Base-by-base conservation (phyloP, 805 yeast genomes). In the Teunomyces barrocoloradensis region DNA sequence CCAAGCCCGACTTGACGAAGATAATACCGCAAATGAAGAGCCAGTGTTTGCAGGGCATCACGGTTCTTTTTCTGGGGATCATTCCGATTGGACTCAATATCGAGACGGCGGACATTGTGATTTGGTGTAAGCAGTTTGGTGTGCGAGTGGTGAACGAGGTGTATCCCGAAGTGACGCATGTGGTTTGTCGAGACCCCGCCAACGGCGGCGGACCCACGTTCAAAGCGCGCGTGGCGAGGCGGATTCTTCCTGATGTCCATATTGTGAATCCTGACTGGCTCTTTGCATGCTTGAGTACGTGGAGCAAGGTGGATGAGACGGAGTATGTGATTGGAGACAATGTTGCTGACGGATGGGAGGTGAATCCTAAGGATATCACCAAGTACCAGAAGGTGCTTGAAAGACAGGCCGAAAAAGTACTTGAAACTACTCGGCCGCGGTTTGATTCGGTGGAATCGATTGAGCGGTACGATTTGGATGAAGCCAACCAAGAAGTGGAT, bases 181-280 rank as follows among this genome's bases (percentile, higher is more conserved):
- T 92, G 2, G 84, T 92, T 13, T 88, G 97, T 36, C 79, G 84
- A 49, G 84, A 84, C 44, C 82, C 90, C 1, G 83, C 84, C 15
- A 52, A 52, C 15, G 57, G 59, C 6, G 49, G 56, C 3, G 78
- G 77, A 5, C 68, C 69, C 15, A 94, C 99, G 0, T 79, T 81
- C 57, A 92, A 92, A 63, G 96, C 91, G 7, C 77, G 91, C 40
- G 77, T 85, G 28, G 97, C 97, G 0, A 80, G 78, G 59, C 70
- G 81, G 46, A 68, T 75, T n/a, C 69, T 81, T 35, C 83, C 84
- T 1, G 62, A 71, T 15, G 85, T 85, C 30, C 82, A 85, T 55
- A 78, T 92, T n/a, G 96, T 92, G 15, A 85, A 84, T 58, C 91
- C 96, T 2, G 94, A 88, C 58, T 92, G 99, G 99, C 67, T 92